Evolutionary conservation across 352 stramenopile species (phyloP).

Genomic region (Phytopythium sindhum): DNA sequence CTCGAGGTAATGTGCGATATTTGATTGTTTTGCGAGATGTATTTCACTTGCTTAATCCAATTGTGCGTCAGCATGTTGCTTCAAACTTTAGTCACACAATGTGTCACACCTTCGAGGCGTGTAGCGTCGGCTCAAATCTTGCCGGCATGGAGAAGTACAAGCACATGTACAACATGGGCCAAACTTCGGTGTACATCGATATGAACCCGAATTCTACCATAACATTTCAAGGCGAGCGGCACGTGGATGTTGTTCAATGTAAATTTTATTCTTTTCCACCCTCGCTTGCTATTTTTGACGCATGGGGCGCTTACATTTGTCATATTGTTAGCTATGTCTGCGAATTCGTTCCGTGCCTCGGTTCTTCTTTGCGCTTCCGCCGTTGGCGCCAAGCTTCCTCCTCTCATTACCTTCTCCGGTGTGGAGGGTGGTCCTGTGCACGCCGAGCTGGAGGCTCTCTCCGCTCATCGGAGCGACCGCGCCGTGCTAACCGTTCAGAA

Average conservation of each 20-base stretch:
- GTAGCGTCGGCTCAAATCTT: neutral
- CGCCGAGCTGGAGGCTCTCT: neutral
- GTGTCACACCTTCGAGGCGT: neutral
- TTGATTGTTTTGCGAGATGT: neutral
- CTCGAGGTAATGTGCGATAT: neutral
- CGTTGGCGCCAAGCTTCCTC: neutral
- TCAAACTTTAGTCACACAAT: neutral
- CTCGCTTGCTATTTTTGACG: neutral
- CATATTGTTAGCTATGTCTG: neutral
- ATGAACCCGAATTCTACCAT: conserved; percentile 3
- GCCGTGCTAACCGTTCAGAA: neutral
- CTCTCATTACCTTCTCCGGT: neutral
- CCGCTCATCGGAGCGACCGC: neutral
- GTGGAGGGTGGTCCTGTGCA: neutral
- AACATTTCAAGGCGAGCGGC: neutral
- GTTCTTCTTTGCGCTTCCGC: neutral
- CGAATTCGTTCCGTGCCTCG: neutral
- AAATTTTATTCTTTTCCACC: neutral
- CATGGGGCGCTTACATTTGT: neutral
- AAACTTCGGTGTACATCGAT: conserved; percentile 4
- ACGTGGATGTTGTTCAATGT: conserved; percentile 1
- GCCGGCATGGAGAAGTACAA: neutral
- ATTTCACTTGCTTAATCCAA: neutral
- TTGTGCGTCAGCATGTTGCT: neutral
- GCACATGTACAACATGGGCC: conserved; percentile 1